A percentile compares a stretch with the other conserved stretches of the same genome.
phyloP scores from a whole-genome alignment of 1,139 yeast genomes.

The Lodderomyces metapsilosis region DNA sequence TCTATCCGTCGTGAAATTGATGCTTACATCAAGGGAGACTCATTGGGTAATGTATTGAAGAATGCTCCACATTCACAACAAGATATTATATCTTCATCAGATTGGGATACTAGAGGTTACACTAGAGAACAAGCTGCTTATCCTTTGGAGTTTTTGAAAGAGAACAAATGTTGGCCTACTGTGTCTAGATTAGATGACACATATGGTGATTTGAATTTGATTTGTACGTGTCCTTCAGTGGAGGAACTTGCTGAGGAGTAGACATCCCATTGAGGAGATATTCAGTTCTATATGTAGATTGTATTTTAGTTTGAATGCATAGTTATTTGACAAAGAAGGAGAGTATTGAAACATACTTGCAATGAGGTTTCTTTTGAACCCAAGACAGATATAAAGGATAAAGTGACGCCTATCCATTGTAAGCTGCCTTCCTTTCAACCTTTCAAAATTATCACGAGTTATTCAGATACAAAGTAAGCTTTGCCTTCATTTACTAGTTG shows the following conservation, averaged over 20 bases:
- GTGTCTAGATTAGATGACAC: conserved; percentile 92
- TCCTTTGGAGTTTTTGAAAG: conserved; percentile 73
- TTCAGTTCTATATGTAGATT: too few relatives aligned
- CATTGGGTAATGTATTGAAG: conserved; percentile 71
- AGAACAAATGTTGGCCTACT: conserved; percentile 90
- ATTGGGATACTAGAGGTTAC: conserved; percentile 82
- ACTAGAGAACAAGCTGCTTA: conserved; percentile 92
- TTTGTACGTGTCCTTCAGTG: conserved; percentile 90
- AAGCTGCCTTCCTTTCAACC: too few relatives aligned
- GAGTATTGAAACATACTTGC: too few relatives aligned
- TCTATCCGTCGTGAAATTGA: conserved; percentile 80
- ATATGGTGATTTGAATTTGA: conserved; percentile 87
- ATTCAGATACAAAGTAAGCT: too few relatives aligned
- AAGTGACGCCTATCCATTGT: too few relatives aligned
- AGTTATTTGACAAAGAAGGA: too few relatives aligned
- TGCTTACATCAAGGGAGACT: conserved; percentile 65
- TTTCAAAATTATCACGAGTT: too few relatives aligned
- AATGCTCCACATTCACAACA: conserved; percentile 90
- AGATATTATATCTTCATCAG: conserved; percentile 65
- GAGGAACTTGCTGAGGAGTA: conserved; percentile 53
- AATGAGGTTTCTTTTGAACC: too few relatives aligned
- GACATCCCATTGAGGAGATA: too few relatives aligned
- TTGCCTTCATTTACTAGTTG: too few relatives aligned
- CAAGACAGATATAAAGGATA: too few relatives aligned
- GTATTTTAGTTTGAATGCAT: too few relatives aligned